Base-by-base conservation (phyloP, 202 grass and related monocot genomes). In the Zoysia matrella region DNA sequence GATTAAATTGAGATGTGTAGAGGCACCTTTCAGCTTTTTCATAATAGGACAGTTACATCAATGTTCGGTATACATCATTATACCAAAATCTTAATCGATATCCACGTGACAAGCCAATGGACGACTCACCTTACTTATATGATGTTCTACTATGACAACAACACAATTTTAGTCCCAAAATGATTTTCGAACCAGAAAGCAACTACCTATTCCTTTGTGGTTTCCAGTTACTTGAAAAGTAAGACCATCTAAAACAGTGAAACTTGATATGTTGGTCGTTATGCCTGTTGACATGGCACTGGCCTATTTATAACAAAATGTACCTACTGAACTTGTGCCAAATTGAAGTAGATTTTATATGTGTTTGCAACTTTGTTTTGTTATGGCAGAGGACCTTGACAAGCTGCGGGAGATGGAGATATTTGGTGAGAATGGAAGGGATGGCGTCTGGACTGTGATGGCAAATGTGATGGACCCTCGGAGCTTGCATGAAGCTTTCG, bases 391-490 rank as follows among this genome's bases (percentile, higher is more conserved):
- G 86, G 96, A 98, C 87, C 75, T 98, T 72, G 96, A 98, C 83
- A 98, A 98, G 85, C 82, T 98, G 62, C 85, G 90, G 30, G 95
- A 95, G 80, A 95, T 95, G 87, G 96, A 93, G 39, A 91, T 98
- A 85, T 95, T 98, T 45, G 87, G 89, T 6, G 96, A 98, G 87
- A 85, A 95, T 67, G 92, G 92, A 14, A 90, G 92, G 72, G 91
- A 93, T n/a, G 80, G 90, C 4, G 90, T 95, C 11, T 98, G 92
- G 95, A 84, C 92, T 11, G 90, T 95, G 80, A 95, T 98, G 73
- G 92, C 95, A 60, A 95, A 90, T 75, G 90, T 90, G 67, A 93
- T 95, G 95, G 92, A 98, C 73, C 80, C 88, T 0, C 87, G 85
- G 61, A 91, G 95, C 69, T 69, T 98, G 82, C 85, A 94, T 45